Evolutionary conservation across 2,329 filamentous ascomycete species (phyloP).

Genomic region (Phyllosticta citriasiana): DNA sequence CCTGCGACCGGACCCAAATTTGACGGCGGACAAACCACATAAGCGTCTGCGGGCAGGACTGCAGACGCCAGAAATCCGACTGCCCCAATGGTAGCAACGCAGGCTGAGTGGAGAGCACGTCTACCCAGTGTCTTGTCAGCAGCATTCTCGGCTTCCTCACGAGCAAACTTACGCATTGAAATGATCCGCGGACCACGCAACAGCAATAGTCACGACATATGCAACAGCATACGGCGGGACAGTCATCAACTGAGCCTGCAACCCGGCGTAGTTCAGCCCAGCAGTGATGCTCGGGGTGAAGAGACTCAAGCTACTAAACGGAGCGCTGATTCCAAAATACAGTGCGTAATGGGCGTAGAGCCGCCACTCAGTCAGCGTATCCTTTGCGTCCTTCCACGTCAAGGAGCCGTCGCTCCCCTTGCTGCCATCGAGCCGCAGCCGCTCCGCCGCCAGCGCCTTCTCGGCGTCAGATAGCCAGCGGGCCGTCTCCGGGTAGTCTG

Average conservation of each 20-base stretch:
- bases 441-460: conserved; percentile 30
- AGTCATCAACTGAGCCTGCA: conserved; percentile 56
- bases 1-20: neutral
- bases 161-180: conserved; percentile 37
- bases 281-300: conserved; percentile 57
- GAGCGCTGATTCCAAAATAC: conserved; percentile 18
- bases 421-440: conserved; percentile 35
- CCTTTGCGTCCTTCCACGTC: conserved; percentile 40
- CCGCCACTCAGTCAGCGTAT: conserved; percentile 40
- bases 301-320: conserved; percentile 36
- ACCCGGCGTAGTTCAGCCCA: conserved; percentile 44
- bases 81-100: conserved; percentile 42
- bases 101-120: conserved; percentile 42
- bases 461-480: conserved; percentile 38
- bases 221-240: conserved; percentile 55
- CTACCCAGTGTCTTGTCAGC: neutral
- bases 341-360: conserved; percentile 42
- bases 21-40: conserved; percentile 27
- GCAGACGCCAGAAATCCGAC: conserved; percentile 54
- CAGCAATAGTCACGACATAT: conserved; percentile 38
- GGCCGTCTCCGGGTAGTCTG: conserved; percentile 41
- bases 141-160: neutral
- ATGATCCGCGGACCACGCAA: conserved; percentile 49
- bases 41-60: conserved; percentile 50
- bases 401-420: conserved; percentile 32